Base-by-base conservation (phyloP, 2,329 filamentous ascomycete species). In the Leptodontidium sp. region DNA sequence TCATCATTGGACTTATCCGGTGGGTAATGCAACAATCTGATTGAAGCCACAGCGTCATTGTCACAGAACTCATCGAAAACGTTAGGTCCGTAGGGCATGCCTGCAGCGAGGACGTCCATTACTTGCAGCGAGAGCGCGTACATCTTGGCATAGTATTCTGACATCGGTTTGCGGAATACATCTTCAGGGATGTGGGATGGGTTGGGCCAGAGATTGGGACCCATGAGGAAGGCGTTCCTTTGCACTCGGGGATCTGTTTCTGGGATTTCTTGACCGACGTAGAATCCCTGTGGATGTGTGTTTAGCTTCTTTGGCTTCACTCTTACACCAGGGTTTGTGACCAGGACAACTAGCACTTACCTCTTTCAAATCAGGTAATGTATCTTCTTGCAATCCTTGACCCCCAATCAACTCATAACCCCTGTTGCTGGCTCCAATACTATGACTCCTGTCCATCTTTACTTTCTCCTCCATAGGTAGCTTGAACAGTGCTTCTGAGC, bases 11-110 rank as follows among this genome's bases (percentile, higher is more conserved):
- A 71, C 2, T 76, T 78, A 67, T 83, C 80, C 0, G 82, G 81
- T 0, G 84, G 84, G 72, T 86, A 86, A 73, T 86, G 84, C 8
- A 86, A 78, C 61, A 86, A 73, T n/a, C 82, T 77, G 72, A 84
- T 76, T 4, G 79, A 79, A 35, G 79, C 80, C 7, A 83, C 78
- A 1, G 82, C 78, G 32, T 82, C 81, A 61, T 80, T 79, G 17
- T 66, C 66, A 63, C 79, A 78, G 61, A 85, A 84, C 6, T 81
- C 78, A 40, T 79, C 75, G 72, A 86, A 85, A 62, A 82, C 79
- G 14, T 75, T 70, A 58, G 80, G 79, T 4, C 82, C 81, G 53
- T 83, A 80, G 1, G 81, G 80, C 4, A 85, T 76, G 5, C 80
- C 82, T 43, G 79, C 73, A 1, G 82, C 83, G 11, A 85, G 74